Evolutionary conservation across 805 yeast genomes (phyloP).

Genomic region (Saturnispora zaruensis): DNA sequence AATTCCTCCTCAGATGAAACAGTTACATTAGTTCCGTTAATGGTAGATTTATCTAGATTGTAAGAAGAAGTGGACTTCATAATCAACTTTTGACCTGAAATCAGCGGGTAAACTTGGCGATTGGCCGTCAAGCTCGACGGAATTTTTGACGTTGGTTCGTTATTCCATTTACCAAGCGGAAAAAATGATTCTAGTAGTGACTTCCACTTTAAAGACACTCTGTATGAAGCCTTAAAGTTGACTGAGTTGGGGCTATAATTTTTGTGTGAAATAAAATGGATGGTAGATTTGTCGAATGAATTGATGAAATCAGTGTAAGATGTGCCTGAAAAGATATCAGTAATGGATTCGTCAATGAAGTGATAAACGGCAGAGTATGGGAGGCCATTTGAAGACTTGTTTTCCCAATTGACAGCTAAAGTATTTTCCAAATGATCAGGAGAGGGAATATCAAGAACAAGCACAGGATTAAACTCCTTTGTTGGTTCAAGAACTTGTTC

Average conservation of each 20-base stretch:
- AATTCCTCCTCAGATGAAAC: constrained; percentile 20
- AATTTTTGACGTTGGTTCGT: constrained; percentile 20
- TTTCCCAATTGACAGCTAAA: constrained; percentile 20
- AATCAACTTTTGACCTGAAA: constrained; percentile 23
- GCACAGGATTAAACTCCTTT: constrained; percentile 47
- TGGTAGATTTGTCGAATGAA: constrained; percentile 41
- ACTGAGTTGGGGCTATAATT: constrained; percentile 52
- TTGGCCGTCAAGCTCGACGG: constrained; percentile 17
- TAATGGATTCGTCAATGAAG: constrained; percentile 50
- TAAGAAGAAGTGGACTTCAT: constrained; percentile 16
- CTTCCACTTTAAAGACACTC: constrained; percentile 47
- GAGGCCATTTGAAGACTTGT: constrained; percentile 1
- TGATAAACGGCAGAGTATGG: constrained; percentile 54
- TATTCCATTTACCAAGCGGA: constrained; percentile 33
- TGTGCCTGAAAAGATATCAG: constrained; percentile 33
- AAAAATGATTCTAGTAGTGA: constrained; percentile 37
- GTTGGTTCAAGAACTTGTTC: constrained; percentile 64
- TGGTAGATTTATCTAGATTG: constrained; percentile 5
- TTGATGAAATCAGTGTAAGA: constrained; percentile 43
- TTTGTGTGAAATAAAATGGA: constrained; percentile 71
- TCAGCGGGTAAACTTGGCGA: constrained; percentile 22
- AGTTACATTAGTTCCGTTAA: background rate
- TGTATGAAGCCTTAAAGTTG: constrained; percentile 47
- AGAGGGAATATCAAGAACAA: constrained; percentile 69
- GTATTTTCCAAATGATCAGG: constrained; percentile 33